Conservation (phyloP, 805 yeast genomes). For the Millerozyma miso region DNA sequence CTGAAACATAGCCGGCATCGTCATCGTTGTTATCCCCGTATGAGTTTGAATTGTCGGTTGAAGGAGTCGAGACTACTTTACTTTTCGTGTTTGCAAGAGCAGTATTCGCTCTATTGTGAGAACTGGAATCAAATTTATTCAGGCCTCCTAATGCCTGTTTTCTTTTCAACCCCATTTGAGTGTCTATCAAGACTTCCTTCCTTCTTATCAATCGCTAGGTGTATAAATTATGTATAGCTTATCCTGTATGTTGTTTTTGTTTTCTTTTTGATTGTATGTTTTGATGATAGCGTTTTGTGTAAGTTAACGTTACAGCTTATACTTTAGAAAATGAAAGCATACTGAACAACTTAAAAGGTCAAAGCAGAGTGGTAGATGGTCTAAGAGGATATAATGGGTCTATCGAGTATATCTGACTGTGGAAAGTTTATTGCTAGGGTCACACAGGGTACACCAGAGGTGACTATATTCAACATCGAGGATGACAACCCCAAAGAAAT, state of each 20-base stretch:
- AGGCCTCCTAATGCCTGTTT: constrained; percentile 3
- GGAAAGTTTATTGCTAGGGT: constrained; percentile 16
- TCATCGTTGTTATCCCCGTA: neutral
- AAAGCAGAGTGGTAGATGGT: too few species aligned
- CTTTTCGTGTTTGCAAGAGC: neutral
- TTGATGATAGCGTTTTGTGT: constrained; percentile 5
- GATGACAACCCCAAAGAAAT: neutral
- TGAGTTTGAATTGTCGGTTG: neutral
- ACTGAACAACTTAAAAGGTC: too few species aligned
- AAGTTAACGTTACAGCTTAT: neutral
- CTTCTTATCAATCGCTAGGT: neutral
- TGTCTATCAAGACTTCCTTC: neutral
- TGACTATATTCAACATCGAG: neutral
- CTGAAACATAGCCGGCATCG: constrained; percentile 1
- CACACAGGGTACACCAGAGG: neutral
- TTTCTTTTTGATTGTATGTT: constrained; percentile 6
- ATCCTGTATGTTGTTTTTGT: constrained; percentile 12
- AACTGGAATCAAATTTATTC: constrained; percentile 1
- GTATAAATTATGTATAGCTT: neutral
- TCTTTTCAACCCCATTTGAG: constrained; percentile 8
- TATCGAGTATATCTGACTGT: constrained; percentile 13
- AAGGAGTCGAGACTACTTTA: neutral
- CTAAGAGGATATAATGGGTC: neutral
- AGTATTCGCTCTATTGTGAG: neutral
- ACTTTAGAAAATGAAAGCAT: too few species aligned